Evolutionary conservation across 2,329 filamentous ascomycete species (phyloP).

Genomic region (Fusarium sublunatum): DNA sequence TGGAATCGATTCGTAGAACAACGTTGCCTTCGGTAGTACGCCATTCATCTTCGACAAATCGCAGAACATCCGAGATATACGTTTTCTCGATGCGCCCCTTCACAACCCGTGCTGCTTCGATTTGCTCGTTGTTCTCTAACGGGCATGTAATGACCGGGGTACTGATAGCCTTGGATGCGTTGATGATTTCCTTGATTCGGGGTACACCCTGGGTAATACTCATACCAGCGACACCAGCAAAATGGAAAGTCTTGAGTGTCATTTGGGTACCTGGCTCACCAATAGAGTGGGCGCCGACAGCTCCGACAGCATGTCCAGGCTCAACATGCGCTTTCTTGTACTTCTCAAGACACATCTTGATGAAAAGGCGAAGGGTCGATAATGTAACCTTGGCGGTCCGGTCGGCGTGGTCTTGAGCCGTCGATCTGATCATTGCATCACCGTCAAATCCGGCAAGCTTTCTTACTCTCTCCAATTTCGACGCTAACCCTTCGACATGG

Average conservation of each 20-base stretch:
- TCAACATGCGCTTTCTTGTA: slow-evolving; percentile 93
- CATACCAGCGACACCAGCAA: slow-evolving; percentile 99
- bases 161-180: slow-evolving; percentile 92
- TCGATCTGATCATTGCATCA: slow-evolving; percentile 35
- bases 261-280: slow-evolving; percentile 99
- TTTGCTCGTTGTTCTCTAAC: slow-evolving; percentile 77
- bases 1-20: slow-evolving; percentile 82
- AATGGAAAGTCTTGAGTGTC: slow-evolving; percentile 99
- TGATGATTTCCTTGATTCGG: slow-evolving; percentile 99
- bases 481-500: slow-evolving; percentile 73
- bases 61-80: slow-evolving; percentile 82
- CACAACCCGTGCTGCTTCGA: slow-evolving; percentile 86
- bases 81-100: slow-evolving; percentile 97
- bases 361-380: slow-evolving; percentile 78
- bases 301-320: slow-evolving; percentile 94
- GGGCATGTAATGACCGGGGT: slow-evolving; percentile 94
- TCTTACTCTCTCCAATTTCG: slow-evolving; percentile 68
- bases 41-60: slow-evolving; percentile 90
- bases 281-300: slow-evolving; percentile 96
- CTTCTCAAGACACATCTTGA: slow-evolving; percentile 85
- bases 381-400: slow-evolving; percentile 86
- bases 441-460: slow-evolving; percentile 62
- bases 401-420: slow-evolving; percentile 63
- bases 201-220: slow-evolving; percentile 99
- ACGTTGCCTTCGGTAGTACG: slow-evolving; percentile 80